Percentiles rank a stretch among this genome's conserved stretches.
Evolutionary conservation across 2,329 filamentous ascomycete species (phyloP).

Genomic region (Acarospora socialis): DNA sequence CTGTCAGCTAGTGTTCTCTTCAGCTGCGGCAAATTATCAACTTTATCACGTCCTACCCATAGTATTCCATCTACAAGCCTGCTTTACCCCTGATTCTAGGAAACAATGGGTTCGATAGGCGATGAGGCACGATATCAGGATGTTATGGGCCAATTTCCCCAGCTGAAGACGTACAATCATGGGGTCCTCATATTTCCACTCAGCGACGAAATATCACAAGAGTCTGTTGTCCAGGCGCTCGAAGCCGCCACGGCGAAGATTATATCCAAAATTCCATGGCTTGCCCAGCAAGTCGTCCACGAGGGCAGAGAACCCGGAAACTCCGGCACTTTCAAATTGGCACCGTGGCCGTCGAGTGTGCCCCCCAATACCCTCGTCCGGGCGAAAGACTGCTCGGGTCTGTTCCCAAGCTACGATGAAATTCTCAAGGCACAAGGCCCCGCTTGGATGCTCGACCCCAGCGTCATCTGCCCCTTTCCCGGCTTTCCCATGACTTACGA

Average conservation of each 20-base stretch:
- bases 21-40: no score
- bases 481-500: conserved; percentile 19
- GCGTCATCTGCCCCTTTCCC: conserved; percentile 17
- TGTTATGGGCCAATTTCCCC: conserved; percentile 8
- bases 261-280: conserved; percentile 5
- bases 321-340: conserved; percentile 2
- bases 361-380: not conserved
- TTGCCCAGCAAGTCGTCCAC: conserved; percentile 6
- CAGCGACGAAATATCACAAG: not conserved
- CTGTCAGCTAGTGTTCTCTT: no score
- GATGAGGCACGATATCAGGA: conserved; percentile 10
- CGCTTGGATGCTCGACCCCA: conserved; percentile 20
- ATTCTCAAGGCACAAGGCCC: conserved; percentile 16
- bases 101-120: not conserved
- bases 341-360: conserved; percentile 4
- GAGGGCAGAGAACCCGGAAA: not conserved
- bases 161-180: conserved; percentile 9
- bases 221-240: conserved; percentile 4
- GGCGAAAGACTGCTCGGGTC: conserved; percentile 5
- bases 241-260: conserved; percentile 6
- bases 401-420: conserved; percentile 12
- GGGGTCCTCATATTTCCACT: conserved; percentile 3
- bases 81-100: no score
- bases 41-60: no score
- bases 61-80: no score